Evolutionary conservation across 164 flowering plant species (phyloP), one percentile per base, ranked within the genome.

Genomic region (Protea cynaroides): DNA sequence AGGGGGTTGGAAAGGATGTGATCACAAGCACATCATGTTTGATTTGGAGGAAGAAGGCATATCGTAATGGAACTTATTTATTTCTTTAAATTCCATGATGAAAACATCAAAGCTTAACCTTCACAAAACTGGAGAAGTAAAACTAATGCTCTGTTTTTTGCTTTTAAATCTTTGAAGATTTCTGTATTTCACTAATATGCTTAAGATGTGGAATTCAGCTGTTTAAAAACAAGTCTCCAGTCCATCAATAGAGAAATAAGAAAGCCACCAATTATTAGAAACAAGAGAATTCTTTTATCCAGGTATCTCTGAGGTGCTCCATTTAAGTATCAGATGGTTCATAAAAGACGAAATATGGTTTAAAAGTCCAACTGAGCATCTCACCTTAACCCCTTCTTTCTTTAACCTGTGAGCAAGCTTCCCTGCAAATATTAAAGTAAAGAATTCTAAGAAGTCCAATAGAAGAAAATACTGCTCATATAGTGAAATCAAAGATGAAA

Each of bases 331-430:
- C 6, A 3, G 14, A 18, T 4, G 15, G 2, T 49, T 49, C 17
- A 18, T 49, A 49, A 18, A 53, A 23, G 38, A 6, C 14, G 15
- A n/a, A 53, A 22, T 49, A 51, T 23, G 4, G 38, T 53, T 19
- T 9, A n/a, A 19, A 8, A 25, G 49, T 29, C 34, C 34, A 29
- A 5, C 5, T 52, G 52, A 61, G 15, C 23, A 56, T 59, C 78
- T 79, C 59, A 89, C 97, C 90, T 85, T 93, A 51, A 81, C 84
- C 53, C 94, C 98, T 75, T 90, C 96, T 29, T 82, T 88, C 81
- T 90, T 90, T 70, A 93, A 68, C 74, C 96, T 83, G 77, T 86
- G 72, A 24, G 96, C 96, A 71, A 93, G 84, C 80, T 93, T 93
- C 67, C 98, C 98, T 93, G 82, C 76, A 82, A 74, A 12, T n/a